Conservation (phyloP, 306 rosid species). For the Quercus mongolica region DNA sequence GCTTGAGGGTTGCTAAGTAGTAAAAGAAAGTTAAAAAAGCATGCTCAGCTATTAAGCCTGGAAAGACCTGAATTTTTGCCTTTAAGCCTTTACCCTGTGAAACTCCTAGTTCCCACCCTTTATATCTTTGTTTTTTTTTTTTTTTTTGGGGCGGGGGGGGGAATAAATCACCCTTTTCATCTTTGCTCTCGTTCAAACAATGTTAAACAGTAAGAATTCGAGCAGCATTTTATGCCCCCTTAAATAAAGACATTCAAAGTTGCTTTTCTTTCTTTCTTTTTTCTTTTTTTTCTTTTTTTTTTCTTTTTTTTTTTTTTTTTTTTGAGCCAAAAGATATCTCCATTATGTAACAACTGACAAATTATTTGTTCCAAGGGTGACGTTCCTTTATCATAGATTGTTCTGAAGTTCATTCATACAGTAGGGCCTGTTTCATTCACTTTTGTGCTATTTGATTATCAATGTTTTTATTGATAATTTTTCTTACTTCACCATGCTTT, state of each 20-base stretch:
- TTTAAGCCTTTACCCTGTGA: neutral
- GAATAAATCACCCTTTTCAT: neutral
- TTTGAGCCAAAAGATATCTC: neutral
- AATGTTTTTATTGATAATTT: neutral
- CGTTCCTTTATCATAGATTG: neutral
- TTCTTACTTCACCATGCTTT: neutral
- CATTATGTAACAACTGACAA: neutral
- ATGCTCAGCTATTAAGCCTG: constrained; percentile 15
- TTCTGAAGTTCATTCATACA: neutral
- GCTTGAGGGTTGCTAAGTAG: constrained; percentile 2
- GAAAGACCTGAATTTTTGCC: neutral
- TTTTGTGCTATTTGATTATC: neutral
- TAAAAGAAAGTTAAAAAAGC: constrained; percentile 6
- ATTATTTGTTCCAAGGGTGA: neutral
- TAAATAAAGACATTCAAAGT: neutral
- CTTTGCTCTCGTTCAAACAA: neutral
- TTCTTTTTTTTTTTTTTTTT: neutral
- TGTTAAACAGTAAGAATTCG: neutral
- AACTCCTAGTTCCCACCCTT: neutral
- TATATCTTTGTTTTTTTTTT: too few species aligned
- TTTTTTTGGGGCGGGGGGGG: too few species aligned
- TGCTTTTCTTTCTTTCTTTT: neutral
- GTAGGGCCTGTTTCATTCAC: neutral
- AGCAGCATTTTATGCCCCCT: neutral
- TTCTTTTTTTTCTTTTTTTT: neutral